These are phyloP conservation scores for Dichotomopilus funicola DNA, from an alignment of 2,329 filamentous ascomycete species.

Conservation along the genomic window DNA sequence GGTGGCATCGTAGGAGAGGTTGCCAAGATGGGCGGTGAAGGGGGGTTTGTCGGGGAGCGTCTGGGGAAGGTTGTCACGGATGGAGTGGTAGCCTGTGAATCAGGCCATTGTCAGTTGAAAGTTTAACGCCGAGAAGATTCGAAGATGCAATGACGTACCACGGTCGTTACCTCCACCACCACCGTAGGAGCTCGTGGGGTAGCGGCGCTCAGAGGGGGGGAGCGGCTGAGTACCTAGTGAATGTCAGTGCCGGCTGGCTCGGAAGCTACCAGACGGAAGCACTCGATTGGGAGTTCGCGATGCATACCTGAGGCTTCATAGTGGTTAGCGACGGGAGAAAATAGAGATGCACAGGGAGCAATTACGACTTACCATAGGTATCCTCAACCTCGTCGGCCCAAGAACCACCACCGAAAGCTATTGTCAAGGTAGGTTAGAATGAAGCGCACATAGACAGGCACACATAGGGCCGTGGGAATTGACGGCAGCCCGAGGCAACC, in stretches of 20 bases:
- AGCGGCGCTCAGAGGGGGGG: slow-evolving; percentile 43
- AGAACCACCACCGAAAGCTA: slow-evolving; percentile 49
- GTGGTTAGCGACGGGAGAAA: background rate
- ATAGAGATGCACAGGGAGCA: background rate
- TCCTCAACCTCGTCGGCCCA: slow-evolving; percentile 99
- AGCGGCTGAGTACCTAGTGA: slow-evolving; percentile 50
- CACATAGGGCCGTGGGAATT: slow-evolving; percentile 24
- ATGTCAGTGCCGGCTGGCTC: slow-evolving; percentile 5
- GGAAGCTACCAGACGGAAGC: background rate
- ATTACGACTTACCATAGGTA: slow-evolving; percentile 57
- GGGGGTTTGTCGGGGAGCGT: slow-evolving; percentile 81
- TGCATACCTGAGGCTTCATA: slow-evolving; percentile 32
- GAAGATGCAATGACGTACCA: slow-evolving; percentile 29
- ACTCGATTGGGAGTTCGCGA: background rate
- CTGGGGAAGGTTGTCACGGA: slow-evolving; percentile 67
- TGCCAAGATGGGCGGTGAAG: slow-evolving; percentile 92
- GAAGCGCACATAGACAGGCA: slow-evolving; percentile 12
- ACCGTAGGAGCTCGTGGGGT: slow-evolving; percentile 25
- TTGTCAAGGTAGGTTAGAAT: slow-evolving; percentile 14
- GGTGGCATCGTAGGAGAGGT: slow-evolving; percentile 91
- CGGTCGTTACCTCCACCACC: slow-evolving; percentile 30
- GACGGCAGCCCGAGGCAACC: slow-evolving; percentile 11
- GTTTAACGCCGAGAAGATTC: background rate
- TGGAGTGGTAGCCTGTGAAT: slow-evolving; percentile 45
- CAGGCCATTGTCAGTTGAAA: slow-evolving; percentile 10